A percentile compares a stretch with the other conserved stretches of the same genome.
These are phyloP conservation scores for Komagataella pastoris DNA, from an alignment of 805 yeast genomes.

Conservation along the genomic window DNA sequence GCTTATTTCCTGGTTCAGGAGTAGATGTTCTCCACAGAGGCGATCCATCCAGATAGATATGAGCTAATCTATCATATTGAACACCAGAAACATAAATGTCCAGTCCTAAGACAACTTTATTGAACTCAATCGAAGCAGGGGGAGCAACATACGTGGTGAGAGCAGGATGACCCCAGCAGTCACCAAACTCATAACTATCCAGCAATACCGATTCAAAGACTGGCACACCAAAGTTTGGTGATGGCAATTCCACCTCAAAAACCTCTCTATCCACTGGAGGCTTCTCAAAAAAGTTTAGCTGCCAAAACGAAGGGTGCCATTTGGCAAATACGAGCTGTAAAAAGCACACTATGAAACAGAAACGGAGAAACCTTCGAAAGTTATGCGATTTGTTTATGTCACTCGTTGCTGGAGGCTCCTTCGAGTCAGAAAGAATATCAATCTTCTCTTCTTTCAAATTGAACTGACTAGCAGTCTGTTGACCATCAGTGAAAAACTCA, in stretches of 20 bases:
- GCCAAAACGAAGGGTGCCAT: background rate
- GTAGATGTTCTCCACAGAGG: conserved; percentile 82
- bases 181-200: conserved; percentile 32
- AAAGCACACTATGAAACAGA: background rate
- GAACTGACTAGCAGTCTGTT: background rate
- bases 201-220: conserved; percentile 28
- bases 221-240: conserved; percentile 16
- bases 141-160: conserved; percentile 29
- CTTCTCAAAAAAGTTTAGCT: background rate
- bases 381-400: no score
- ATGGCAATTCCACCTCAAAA: conserved; percentile 18
- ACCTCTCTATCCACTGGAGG: conserved; percentile 11
- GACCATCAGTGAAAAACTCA: background rate
- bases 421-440: background rate
- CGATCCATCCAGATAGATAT: conserved; percentile 44
- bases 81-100: conserved; percentile 41
- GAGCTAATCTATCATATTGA: conserved; percentile 55
- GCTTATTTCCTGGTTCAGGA: conserved; percentile 53
- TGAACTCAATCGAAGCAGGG: conserved; percentile 25
- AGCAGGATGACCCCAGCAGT: conserved; percentile 49
- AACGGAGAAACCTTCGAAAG: background rate
- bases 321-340: background rate
- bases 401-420: background rate
- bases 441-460: background rate
- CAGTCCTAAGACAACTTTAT: conserved; percentile 39